Evolutionary conservation across 257 asterid species (phyloP).

Genomic region (Rehmannia glutinosa): DNA sequence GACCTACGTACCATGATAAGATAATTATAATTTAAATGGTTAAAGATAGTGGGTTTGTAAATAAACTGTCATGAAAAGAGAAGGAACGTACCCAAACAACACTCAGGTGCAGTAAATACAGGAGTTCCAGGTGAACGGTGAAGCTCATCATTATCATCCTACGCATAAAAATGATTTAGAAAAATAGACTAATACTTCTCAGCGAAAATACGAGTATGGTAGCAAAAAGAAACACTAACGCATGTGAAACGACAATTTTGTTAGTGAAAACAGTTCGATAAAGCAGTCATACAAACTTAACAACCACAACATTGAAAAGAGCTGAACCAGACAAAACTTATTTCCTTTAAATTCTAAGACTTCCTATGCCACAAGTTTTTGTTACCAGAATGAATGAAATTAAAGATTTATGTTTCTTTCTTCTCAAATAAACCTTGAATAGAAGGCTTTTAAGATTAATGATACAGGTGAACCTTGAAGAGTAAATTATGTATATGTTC

Average conservation of each 20-base stretch:
- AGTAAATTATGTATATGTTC: background rate
- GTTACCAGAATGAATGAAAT: background rate
- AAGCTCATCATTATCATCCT: slow-evolving; percentile 92
- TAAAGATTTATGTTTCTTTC: background rate
- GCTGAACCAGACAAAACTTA: too few species aligned
- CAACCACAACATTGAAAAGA: background rate
- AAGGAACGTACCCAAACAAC: slow-evolving; percentile 75
- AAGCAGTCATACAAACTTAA: too few species aligned
- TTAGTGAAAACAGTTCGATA: too few species aligned
- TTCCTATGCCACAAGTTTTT: too few species aligned
- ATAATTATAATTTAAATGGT: background rate
- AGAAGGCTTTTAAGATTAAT: background rate
- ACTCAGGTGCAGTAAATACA: slow-evolving; percentile 98
- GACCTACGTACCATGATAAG: slow-evolving; percentile 31
- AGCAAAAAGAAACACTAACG: background rate
- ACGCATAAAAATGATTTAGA: slow-evolving; percentile 9
- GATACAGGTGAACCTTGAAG: background rate
- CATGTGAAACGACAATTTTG: too few species aligned
- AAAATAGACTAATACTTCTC: background rate
- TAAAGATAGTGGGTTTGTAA: too few species aligned
- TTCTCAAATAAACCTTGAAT: background rate
- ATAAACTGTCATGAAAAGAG: background rate
- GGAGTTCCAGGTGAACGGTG: slow-evolving; percentile 99
- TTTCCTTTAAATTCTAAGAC: too few species aligned
- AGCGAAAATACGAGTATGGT: background rate